Percentiles rank a stretch among this genome's conserved stretches.
phyloP scores from a whole-genome alignment of 2,329 filamentous ascomycete genomes.

The Fusarium paranaense region DNA sequence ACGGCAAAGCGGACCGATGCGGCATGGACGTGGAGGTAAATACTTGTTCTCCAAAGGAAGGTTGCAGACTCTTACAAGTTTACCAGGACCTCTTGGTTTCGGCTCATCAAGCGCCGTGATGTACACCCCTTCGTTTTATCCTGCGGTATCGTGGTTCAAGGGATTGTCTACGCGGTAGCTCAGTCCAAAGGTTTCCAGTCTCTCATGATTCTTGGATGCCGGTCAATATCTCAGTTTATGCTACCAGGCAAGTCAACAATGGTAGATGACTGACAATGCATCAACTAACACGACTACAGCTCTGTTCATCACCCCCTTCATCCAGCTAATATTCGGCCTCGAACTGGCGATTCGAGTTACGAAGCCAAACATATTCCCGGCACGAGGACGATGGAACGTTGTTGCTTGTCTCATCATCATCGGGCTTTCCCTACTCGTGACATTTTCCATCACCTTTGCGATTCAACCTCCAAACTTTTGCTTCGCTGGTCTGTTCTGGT shows the following conservation, averaged over 20 bases:
- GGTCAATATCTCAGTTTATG: conserved; percentile 66
- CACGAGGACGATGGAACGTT: conserved; percentile 70
- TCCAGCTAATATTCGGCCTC: conserved; percentile 73
- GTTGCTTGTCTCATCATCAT: conserved; percentile 66
- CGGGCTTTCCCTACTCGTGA: conserved; percentile 62
- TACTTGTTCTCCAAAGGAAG: background rate
- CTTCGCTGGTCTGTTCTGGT: conserved; percentile 77
- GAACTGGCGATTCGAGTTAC: conserved; percentile 70
- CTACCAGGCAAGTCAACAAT: conserved; percentile 63
- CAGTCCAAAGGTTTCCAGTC: conserved; percentile 67
- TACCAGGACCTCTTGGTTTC: conserved; percentile 53
- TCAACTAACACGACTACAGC: conserved; percentile 52
- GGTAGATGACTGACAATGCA: background rate
- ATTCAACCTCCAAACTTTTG: conserved; percentile 69
- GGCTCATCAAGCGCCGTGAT: conserved; percentile 60
- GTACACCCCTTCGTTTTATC: conserved; percentile 68
- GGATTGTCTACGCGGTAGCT: conserved; percentile 66
- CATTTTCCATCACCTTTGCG: conserved; percentile 69
- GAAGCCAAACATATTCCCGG: conserved; percentile 65
- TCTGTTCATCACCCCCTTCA: conserved; percentile 74
- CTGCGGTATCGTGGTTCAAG: conserved; percentile 68
- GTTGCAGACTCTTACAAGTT: conserved; percentile 17
- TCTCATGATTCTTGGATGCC: conserved; percentile 65
- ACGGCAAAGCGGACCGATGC: conserved; percentile 55
- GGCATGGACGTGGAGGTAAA: conserved; percentile 57